Conservation (phyloP, 495 filamentous ascomycete genomes). For the Immersiella caudata region DNA sequence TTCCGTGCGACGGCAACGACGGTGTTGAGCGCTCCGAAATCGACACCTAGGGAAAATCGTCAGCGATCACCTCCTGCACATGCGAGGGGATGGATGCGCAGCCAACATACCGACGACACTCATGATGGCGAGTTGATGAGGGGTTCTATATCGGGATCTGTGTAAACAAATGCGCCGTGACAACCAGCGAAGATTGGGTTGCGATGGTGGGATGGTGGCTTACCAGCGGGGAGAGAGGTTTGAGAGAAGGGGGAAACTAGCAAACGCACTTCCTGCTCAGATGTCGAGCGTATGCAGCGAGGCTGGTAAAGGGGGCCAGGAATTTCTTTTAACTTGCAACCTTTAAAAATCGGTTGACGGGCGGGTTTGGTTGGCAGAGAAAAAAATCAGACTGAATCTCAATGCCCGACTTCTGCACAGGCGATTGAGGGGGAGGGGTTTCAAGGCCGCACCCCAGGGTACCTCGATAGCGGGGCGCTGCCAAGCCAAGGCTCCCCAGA, state of each 20-base stretch:
- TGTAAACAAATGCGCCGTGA: slow-evolving; percentile 35
- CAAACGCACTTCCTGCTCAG: slow-evolving; percentile 10
- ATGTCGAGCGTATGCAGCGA: slow-evolving; percentile 8
- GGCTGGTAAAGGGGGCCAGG: slow-evolving; percentile 4
- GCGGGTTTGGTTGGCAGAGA: slow-evolving; percentile 19
- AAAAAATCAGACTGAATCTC: slow-evolving; percentile 27
- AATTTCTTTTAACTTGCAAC: slow-evolving; percentile 13
- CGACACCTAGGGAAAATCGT: slow-evolving; percentile 61
- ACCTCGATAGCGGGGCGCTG: neutral
- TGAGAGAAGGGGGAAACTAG: slow-evolving; percentile 3
- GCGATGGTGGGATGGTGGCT: slow-evolving; percentile 9
- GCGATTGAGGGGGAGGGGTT: slow-evolving; percentile 20
- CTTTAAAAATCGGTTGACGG: neutral
- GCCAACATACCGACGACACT: slow-evolving; percentile 47
- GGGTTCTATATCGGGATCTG: slow-evolving; percentile 25
- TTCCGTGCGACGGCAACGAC: slow-evolving; percentile 97
- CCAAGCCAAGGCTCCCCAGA: slow-evolving; percentile 26
- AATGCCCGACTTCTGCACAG: slow-evolving; percentile 26
- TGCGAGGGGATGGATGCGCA: slow-evolving; percentile 10
- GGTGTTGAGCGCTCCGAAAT: slow-evolving; percentile 96
- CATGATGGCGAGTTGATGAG: slow-evolving; percentile 46
- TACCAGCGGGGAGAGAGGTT: slow-evolving; percentile 20
- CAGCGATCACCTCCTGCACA: slow-evolving; percentile 20
- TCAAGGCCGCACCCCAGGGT: slow-evolving; percentile 3
- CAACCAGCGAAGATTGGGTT: neutral